Evolutionary conservation across 305 asterid species (phyloP), one percentile per base, ranked within the genome.

Genomic region (Fraxinus angustifolia): DNA sequence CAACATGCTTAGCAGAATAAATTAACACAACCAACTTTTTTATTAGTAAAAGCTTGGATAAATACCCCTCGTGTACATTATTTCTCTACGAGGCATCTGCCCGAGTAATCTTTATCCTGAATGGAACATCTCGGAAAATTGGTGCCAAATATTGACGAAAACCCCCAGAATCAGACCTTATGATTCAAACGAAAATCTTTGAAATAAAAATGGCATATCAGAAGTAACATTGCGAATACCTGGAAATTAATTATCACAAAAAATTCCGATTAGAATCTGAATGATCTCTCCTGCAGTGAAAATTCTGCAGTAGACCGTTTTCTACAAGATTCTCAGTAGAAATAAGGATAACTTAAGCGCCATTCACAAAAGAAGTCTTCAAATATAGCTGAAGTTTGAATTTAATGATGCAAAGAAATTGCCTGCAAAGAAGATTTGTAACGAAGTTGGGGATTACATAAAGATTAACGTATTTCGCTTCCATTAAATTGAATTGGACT

Each of bases 321-420:
- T 80, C 80, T 48, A 42, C 76, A 72, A 75, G 68, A 60, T 11
- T 62, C 14, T 26, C 4, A 6, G 68, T 16, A 16, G 38, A 75
- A 56, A 71, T 23, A 26, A 70, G 80, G 77, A 76, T 34, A 34
- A 78, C 84, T 73, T 77, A n/a, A 36, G 28, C 23, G 80, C 65
- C 84, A 83, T 92, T 67, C 88, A 93, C 87, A 95, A 82, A 58
- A 95, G 85, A 85, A 95, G 97, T 84, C 90, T 91, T 82, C 83
- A 87, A 79, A 95, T 95, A 75, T 93, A 97, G 7, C 88, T 84
- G 88, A 95, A 95, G 83, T 93, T 92, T 75, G 97, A 89, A 73
- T 86, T 84, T 84, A 95, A 70, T 79, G 93, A 88, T 10, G 90
- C 85, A 75, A 92, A 60, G 79, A 95, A 95, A 19, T 84, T 88